Conservation (phyloP, 139 green algal species). For the Picochlorum costavermella region DNA sequence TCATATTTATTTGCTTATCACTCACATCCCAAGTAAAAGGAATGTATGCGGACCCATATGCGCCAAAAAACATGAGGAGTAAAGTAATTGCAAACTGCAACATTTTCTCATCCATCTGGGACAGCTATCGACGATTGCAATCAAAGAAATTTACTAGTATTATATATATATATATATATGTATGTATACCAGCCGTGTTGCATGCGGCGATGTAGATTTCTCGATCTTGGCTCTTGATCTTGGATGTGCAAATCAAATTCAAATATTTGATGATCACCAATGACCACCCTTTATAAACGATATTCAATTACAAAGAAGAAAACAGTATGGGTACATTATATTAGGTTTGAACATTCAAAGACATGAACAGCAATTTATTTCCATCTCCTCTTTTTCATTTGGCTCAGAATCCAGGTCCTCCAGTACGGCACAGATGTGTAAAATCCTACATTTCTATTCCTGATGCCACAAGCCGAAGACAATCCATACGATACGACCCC, state of each 20-base stretch:
- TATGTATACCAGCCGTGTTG: too few relatives aligned
- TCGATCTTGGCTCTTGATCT: too few relatives aligned
- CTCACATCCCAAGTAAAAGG: conserved; percentile 12
- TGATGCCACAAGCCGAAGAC: background rate
- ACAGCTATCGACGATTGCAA: background rate
- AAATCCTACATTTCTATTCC: background rate
- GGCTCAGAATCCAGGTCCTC: background rate
- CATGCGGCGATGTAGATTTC: too few relatives aligned
- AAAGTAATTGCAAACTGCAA: conserved; percentile 1
- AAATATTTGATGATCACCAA: too few relatives aligned
- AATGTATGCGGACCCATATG: conserved; percentile 13
- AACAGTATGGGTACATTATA: background rate
- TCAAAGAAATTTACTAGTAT: too few relatives aligned
- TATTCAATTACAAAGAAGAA: too few relatives aligned
- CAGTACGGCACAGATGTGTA: background rate
- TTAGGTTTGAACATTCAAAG: background rate
- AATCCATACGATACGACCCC: conserved; percentile 1
- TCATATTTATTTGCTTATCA: conserved; percentile 18
- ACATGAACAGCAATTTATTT: background rate
- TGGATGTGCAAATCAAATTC: too few relatives aligned
- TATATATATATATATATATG: too few relatives aligned
- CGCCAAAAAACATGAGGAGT: conserved; percentile 32
- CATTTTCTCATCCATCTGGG: background rate
- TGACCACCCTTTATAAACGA: too few relatives aligned
- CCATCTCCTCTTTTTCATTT: background rate